Percentiles rank a stretch among this genome's conserved stretches.
phyloP scores from a whole-genome alignment of 352 stramenopile species.

The Nothophytophthora sp. region DNA sequence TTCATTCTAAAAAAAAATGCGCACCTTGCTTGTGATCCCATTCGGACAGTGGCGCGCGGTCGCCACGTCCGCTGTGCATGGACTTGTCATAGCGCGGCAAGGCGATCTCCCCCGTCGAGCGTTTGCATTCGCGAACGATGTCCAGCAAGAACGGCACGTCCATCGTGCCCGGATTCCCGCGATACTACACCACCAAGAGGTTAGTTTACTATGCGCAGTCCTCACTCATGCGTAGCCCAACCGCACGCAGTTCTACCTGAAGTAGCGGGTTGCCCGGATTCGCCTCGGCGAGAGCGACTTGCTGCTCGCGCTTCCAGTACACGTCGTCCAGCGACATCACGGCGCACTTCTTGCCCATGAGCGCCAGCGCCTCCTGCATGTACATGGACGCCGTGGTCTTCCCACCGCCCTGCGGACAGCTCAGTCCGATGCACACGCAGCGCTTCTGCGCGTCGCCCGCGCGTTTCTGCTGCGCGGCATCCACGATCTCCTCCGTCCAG shows the following conservation, averaged over 20 bases:
- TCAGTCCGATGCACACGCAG: conserved; percentile 78
- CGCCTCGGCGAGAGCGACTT: conserved; percentile 57
- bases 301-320: conserved; percentile 69
- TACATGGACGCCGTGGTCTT: conserved; percentile 84
- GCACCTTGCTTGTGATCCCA: conserved; percentile 67
- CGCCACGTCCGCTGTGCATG: conserved; percentile 63
- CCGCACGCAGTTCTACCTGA: no score
- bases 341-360: conserved; percentile 62
- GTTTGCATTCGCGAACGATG: conserved; percentile 63
- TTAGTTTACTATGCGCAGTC: no score
- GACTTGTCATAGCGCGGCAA: conserved; percentile 86
- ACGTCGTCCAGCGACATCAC: conserved; percentile 86
- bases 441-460: conserved; percentile 10
- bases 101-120: conserved; percentile 34
- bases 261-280: conserved; percentile 75
- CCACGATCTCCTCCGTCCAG: conserved; percentile 64
- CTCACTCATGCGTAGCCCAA: no score
- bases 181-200: conserved; percentile 53
- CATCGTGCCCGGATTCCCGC: conserved; percentile 83
- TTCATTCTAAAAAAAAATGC: not conserved
- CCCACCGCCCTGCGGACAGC: conserved; percentile 81
- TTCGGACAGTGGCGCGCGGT: conserved; percentile 54
- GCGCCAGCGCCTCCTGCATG: conserved; percentile 58
- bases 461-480: conserved; percentile 28
- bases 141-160: conserved; percentile 69